Conservation (phyloP, 345 rosid species). For the Diplotaxis tenuifolia region DNA sequence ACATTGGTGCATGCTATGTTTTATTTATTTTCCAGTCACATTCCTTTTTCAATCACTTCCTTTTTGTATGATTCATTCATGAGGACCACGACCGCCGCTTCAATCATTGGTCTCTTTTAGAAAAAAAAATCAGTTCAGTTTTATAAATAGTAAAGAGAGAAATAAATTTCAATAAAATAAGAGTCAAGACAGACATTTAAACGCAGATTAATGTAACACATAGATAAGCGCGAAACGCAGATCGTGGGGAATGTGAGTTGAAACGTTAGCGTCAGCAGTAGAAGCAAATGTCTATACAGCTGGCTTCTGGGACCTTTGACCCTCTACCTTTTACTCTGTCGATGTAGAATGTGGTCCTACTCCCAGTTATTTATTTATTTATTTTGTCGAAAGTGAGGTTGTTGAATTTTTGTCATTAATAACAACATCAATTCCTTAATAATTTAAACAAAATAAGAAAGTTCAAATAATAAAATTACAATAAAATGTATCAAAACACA, state of each 20-base stretch:
- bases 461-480: too few species aligned
- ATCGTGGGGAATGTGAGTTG: conserved; percentile 24
- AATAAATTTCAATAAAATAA: neutral
- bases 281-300: conserved; percentile 38
- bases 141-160: neutral
- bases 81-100: conserved; percentile 39
- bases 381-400: conserved; percentile 19
- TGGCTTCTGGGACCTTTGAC: conserved; percentile 25
- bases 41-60: conserved; percentile 32
- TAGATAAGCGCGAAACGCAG: conserved; percentile 33
- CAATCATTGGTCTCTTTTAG: conserved; percentile 36
- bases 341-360: conserved; percentile 29
- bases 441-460: too few species aligned
- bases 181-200: conserved; percentile 22
- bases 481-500: too few species aligned
- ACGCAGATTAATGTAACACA: conserved; percentile 10
- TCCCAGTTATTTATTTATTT: neutral
- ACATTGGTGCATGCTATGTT: neutral
- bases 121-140: neutral
- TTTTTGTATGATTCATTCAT: conserved; percentile 37
- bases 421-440: too few species aligned
- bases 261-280: conserved; percentile 19
- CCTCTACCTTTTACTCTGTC: conserved; percentile 31
- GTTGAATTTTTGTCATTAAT: conserved; percentile 29
- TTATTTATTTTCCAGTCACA: conserved; percentile 5